Conservation (phyloP, 208 protist genomes). For the Crithidia brevicula region DNA sequence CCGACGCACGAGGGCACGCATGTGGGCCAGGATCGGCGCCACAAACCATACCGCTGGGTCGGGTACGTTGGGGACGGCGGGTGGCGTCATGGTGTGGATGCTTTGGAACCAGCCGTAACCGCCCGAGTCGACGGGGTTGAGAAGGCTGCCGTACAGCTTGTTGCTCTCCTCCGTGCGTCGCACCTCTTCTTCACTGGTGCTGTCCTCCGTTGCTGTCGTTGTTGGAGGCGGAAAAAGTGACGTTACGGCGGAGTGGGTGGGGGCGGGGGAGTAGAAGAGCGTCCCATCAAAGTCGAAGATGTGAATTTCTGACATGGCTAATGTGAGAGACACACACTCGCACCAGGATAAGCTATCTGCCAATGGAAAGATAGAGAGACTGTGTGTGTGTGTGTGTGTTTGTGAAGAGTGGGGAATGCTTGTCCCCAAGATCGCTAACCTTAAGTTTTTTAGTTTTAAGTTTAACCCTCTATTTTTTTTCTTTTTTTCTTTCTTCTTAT, state of each 20-base stretch:
- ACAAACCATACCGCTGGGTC: conserved; percentile 33
- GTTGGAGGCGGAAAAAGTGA: conserved; percentile 26
- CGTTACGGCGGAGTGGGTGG: conserved; percentile 25
- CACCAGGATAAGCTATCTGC: no score
- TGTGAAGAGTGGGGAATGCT: no score
- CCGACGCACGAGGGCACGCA: conserved; percentile 30
- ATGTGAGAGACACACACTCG: no score
- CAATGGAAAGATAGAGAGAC: no score
- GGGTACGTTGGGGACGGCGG: conserved; percentile 59
- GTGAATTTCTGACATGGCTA: conserved; percentile 68
- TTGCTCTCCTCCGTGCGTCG: conserved; percentile 10
- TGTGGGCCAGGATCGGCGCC: conserved; percentile 28
- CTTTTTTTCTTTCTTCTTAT: no score
- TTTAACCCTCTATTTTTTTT: no score
- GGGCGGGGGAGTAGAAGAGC: conserved; percentile 75
- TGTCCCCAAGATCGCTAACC: no score
- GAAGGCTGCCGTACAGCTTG: conserved; percentile 42
- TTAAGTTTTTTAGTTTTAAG: no score
- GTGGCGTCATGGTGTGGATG: conserved; percentile 63
- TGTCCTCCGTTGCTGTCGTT: conserved; percentile 53
- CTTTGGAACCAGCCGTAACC: conserved; percentile 87
- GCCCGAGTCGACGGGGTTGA: conserved; percentile 37
- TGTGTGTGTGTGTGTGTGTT: no score
- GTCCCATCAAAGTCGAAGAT: conserved; percentile 91
- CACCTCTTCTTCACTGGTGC: conserved; percentile 13